Conservation (phyloP, 225 moss, liverwort and hornwort genomes). For the Polytrichum formosum region DNA sequence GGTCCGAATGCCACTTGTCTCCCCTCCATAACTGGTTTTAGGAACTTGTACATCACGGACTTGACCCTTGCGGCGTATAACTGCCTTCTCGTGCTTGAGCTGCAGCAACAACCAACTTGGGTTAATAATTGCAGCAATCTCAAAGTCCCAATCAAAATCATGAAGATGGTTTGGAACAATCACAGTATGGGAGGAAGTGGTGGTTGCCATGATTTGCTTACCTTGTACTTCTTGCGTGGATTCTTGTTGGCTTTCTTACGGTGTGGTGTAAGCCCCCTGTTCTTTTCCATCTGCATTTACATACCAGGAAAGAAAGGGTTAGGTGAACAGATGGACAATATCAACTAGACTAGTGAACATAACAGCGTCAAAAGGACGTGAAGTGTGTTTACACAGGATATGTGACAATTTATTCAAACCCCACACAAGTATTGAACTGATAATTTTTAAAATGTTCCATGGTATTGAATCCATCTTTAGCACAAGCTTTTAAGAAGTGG, state of each 20-base stretch:
- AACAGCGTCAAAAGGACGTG: no score
- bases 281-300: constrained; percentile 88
- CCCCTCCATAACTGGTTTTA: constrained; percentile 80
- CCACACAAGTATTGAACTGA: no score
- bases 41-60: constrained; percentile 64
- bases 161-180: no score
- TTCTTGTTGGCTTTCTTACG: constrained; percentile 90
- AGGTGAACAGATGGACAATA: no score
- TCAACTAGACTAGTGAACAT: no score
- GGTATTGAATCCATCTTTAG: no score
- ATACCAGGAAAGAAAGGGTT: constrained; percentile 6
- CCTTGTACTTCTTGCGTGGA: constrained; percentile 97
- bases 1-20: constrained; percentile 83
- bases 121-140: neutral
- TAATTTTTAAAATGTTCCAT: no score
- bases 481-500: no score
- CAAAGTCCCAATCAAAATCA: no score
- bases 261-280: constrained; percentile 91
- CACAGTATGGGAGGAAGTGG: no score
- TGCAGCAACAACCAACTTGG: constrained; percentile 16
- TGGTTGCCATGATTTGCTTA: neutral
- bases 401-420: no score
- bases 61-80: constrained; percentile 86
- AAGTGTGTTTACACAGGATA: no score
- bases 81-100: constrained; percentile 96